Evolutionary conservation across 2,329 filamentous ascomycete genomes (phyloP).

Genomic region (Podosphaera fusca): DNA sequence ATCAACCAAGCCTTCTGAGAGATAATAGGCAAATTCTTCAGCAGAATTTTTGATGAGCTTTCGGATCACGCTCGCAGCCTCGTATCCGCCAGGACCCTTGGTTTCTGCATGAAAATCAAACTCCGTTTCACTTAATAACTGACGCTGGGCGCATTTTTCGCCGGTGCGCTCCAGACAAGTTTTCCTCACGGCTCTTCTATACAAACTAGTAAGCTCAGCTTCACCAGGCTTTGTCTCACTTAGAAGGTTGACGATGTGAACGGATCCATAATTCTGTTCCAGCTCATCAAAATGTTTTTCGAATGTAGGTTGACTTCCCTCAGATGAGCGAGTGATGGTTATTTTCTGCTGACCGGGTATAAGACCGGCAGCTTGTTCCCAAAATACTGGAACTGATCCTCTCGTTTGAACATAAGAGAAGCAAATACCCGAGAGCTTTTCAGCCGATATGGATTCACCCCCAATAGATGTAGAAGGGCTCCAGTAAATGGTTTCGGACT

Average conservation of each 20-base stretch:
- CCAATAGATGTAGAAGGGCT: constrained; percentile 28
- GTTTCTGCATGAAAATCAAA: constrained; percentile 97
- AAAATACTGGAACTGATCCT: constrained; percentile 87
- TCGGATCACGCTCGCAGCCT: constrained; percentile 68
- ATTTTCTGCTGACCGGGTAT: constrained; percentile 91
- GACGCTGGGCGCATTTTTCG: constrained; percentile 34
- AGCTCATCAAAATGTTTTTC: constrained; percentile 85
- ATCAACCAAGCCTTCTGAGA: constrained; percentile 44
- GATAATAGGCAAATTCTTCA: constrained; percentile 77
- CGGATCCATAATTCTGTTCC: constrained; percentile 64
- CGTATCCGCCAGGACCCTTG: constrained; percentile 64
- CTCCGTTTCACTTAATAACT: constrained; percentile 58
- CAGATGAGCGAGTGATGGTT: constrained; percentile 61
- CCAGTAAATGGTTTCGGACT: constrained; percentile 86
- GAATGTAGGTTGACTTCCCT: constrained; percentile 85
- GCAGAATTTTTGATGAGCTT: constrained; percentile 56
- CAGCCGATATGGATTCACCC: constrained; percentile 3
- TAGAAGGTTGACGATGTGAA: constrained; percentile 86
- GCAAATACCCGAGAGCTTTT: constrained; percentile 28
- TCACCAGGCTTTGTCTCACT: constrained; percentile 75
- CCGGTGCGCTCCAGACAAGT: constrained; percentile 43
- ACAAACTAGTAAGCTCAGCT: constrained; percentile 58
- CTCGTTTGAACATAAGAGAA: constrained; percentile 90
- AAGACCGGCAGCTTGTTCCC: constrained; percentile 79
- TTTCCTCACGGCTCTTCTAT: constrained; percentile 51